Percentiles rank a stretch among this genome's conserved stretches.
phyloP scores from a whole-genome alignment of 1,284 basidiomycete genomes.

The Ceratobasidium sp. region DNA sequence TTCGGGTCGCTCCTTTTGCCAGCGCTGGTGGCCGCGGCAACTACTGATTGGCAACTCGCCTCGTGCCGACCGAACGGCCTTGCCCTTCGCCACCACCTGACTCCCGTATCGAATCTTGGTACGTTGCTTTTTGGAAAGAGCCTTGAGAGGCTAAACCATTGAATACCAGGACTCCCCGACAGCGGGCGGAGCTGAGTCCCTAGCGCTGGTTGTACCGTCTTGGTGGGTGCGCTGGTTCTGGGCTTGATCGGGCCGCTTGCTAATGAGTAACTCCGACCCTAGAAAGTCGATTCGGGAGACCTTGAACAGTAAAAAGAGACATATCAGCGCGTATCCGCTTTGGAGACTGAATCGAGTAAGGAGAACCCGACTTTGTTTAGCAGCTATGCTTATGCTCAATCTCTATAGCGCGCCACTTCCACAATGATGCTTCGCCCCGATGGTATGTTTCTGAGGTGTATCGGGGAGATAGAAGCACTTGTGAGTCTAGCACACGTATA shows the following conservation, averaged over 20 bases:
- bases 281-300: neutral
- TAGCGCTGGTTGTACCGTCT: neutral
- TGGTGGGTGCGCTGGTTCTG: neutral
- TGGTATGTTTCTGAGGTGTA: neutral
- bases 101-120: neutral
- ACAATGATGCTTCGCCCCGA: neutral
- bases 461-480: neutral
- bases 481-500: neutral
- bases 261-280: neutral
- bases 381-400: neutral
- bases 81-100: neutral
- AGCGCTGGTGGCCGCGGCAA: too few relatives aligned
- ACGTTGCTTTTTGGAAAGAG: neutral
- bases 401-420: neutral
- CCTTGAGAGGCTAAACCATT: neutral
- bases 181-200: too few relatives aligned
- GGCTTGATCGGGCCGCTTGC: neutral
- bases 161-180: neutral
- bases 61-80: neutral
- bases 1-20: too few relatives aligned
- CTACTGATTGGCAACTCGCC: too few relatives aligned
- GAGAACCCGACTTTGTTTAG: neutral
- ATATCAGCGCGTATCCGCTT: neutral
- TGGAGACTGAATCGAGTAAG: neutral
- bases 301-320: neutral